Conservation (phyloP, 2,329 filamentous ascomycete species). For the Pseudogymnoascus sp. region DNA sequence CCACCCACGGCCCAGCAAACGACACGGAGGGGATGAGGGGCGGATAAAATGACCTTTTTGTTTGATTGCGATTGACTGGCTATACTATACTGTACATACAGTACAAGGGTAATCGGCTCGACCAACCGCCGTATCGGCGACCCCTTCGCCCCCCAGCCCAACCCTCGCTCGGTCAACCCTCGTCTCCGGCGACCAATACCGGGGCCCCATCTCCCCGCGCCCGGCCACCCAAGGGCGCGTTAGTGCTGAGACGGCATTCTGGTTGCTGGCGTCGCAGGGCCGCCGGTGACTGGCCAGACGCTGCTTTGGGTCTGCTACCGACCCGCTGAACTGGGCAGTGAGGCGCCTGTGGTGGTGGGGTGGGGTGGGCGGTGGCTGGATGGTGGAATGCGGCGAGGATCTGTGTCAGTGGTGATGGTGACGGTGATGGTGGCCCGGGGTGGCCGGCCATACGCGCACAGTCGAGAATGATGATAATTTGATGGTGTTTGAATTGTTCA, state of each 20-base stretch:
- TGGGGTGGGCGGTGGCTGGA: not conserved
- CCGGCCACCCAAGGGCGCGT: not conserved
- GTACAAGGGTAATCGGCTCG: not conserved
- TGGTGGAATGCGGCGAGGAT: not conserved
- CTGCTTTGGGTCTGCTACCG: conserved; percentile 2
- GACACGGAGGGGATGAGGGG: not conserved
- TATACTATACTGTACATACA: no score
- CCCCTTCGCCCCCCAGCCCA: not conserved
- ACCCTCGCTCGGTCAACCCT: not conserved
- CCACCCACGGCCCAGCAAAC: not conserved
- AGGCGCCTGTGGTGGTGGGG: not conserved
- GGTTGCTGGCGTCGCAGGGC: not conserved
- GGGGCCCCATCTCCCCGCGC: not conserved
- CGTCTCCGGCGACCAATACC: conserved; percentile 1
- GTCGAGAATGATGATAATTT: not conserved
- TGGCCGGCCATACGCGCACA: not conserved
- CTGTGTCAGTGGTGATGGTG: not conserved
- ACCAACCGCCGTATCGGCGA: not conserved
- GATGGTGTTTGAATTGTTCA: not conserved
- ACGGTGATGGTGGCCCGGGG: not conserved
- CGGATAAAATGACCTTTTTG: not conserved
- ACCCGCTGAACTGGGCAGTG: conserved; percentile 5
- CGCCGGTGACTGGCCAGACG: not conserved
- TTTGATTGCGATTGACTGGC: no score
- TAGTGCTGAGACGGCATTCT: conserved; percentile 8